A percentile compares a stretch with the other conserved stretches of the same genome.
Conservation (phyloP, 805 yeast genomes). For the Wickerhamomyces mucosus region DNA sequence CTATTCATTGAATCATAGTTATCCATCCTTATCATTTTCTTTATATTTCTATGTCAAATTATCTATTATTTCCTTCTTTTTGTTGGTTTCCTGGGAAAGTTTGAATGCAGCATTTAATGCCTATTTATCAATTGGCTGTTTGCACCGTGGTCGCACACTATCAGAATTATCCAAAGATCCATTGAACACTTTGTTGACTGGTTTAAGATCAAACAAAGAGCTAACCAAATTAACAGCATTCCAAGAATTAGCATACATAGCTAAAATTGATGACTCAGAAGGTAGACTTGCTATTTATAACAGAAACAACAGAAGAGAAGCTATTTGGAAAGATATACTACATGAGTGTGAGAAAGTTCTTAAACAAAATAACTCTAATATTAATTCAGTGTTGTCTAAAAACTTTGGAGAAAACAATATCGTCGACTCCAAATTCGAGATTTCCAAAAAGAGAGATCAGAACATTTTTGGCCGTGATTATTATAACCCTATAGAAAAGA, state of each 20-base stretch:
- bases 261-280: constrained; percentile 38
- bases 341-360: constrained; percentile 52
- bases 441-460: constrained; percentile 8
- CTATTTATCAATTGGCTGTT: constrained; percentile 62
- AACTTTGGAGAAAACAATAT: neutral
- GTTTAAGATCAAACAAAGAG: constrained; percentile 42
- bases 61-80: constrained; percentile 25
- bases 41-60: constrained; percentile 22
- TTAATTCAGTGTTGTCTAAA: constrained; percentile 18
- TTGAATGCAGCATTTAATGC: constrained; percentile 51
- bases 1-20: constrained; percentile 28
- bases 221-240: constrained; percentile 57
- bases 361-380: constrained; percentile 34
- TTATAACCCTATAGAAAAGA: constrained; percentile 7
- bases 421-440: constrained; percentile 15
- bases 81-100: constrained; percentile 40
- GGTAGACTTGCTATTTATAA: constrained; percentile 46
- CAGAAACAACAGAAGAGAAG: constrained; percentile 34
- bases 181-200: constrained; percentile 51
- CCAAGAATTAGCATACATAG: constrained; percentile 62
- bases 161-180: constrained; percentile 53
- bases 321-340: constrained; percentile 49
- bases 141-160: constrained; percentile 55
- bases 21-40: constrained; percentile 31
- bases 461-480: constrained; percentile 28